A percentile compares a stretch with the other conserved stretches of the same genome.
Evolutionary conservation across 208 protist genomes (phyloP).

Genomic region (Leishmania major): DNA sequence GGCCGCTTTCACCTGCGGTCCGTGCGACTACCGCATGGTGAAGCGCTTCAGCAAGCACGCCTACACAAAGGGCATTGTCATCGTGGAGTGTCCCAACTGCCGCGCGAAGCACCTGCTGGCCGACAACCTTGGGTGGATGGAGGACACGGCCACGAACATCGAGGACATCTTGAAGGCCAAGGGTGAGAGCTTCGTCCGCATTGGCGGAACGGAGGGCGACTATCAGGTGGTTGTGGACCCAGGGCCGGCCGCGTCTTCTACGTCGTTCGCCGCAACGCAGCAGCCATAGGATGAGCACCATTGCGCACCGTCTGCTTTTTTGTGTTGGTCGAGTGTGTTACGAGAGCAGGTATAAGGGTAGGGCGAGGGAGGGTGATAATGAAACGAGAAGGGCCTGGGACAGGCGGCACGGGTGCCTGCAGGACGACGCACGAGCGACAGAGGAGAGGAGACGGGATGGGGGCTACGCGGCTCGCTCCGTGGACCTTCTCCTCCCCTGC

Average conservation of each 20-base stretch:
- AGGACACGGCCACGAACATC: slow-evolving; percentile 73
- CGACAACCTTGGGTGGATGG: slow-evolving; percentile 93
- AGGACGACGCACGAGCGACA: background rate
- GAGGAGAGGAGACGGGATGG: background rate
- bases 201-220: slow-evolving; percentile 57
- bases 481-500: background rate
- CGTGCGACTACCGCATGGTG: slow-evolving; percentile 86
- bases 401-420: too few relatives aligned
- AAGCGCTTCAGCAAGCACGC: slow-evolving; percentile 92
- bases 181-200: slow-evolving; percentile 67
- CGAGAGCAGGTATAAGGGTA: background rate
- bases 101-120: slow-evolving; percentile 87
- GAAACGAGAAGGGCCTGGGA: background rate
- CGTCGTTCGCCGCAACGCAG: background rate
- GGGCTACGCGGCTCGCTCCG: background rate
- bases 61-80: slow-evolving; percentile 93
- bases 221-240: slow-evolving; percentile 40
- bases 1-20: slow-evolving; percentile 88
- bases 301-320: background rate
- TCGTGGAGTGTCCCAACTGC: slow-evolving; percentile 90
- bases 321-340: background rate
- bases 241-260: background rate
- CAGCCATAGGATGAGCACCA: background rate
- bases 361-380: background rate
- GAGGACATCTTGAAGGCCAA: slow-evolving; percentile 85